A percentile compares a stretch with the other conserved stretches of the same genome.
Conservation (phyloP, 257 asterid genomes). For the Vinca minor region DNA sequence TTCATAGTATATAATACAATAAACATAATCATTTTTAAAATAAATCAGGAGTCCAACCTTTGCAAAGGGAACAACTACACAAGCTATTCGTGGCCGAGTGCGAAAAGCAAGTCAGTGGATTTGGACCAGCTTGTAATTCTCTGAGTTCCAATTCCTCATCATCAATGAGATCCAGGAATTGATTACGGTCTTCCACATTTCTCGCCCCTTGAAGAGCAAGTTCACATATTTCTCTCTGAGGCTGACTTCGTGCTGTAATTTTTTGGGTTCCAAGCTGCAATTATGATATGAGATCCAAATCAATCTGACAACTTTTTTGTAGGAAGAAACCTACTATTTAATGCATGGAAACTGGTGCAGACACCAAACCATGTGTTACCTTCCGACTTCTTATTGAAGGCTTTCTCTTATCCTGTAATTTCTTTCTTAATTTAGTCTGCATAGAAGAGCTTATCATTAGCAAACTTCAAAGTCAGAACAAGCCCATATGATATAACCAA, state of each 20-base stretch:
- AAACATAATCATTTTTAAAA: background rate
- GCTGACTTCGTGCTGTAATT: slow-evolving; percentile 37
- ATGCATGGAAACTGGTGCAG: background rate
- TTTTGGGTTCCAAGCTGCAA: slow-evolving; percentile 49
- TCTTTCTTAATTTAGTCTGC: slow-evolving; percentile 63
- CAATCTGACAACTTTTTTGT: background rate
- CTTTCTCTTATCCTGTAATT: slow-evolving; percentile 55
- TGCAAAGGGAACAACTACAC: slow-evolving; percentile 89
- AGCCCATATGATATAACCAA: background rate
- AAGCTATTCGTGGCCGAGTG: slow-evolving; percentile 62
- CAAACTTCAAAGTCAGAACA: slow-evolving; percentile 1
- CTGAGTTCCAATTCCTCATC: slow-evolving; percentile 93
- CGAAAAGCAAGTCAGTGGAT: slow-evolving; percentile 65
- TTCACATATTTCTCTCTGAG: slow-evolving; percentile 58
- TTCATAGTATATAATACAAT: background rate
- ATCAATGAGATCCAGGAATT: slow-evolving; percentile 47
- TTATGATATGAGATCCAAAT: slow-evolving; percentile 16
- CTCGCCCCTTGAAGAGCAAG: slow-evolving; percentile 50
- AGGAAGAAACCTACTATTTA: background rate
- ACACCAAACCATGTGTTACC: slow-evolving; percentile 26
- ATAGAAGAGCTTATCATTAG: slow-evolving; percentile 17
- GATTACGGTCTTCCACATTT: slow-evolving; percentile 39
- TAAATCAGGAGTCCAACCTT: slow-evolving; percentile 43
- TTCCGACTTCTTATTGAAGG: slow-evolving; percentile 44
- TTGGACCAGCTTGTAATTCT: slow-evolving; percentile 77